Conservation (phyloP, 176 grass and related monocot species). For the bread wheat (Triticum aestivum) region DNA sequence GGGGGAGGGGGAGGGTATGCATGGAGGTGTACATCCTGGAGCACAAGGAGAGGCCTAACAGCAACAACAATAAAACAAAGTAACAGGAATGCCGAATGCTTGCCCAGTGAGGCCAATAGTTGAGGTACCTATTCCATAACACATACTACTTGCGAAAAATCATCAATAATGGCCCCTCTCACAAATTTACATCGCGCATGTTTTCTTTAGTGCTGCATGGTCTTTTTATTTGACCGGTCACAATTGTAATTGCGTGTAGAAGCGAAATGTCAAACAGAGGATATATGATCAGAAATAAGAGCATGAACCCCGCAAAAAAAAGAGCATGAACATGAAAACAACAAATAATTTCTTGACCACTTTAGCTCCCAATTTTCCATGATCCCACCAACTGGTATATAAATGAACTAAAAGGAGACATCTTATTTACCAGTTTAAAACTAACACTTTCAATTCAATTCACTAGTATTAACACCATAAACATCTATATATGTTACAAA, state of each 20-base stretch:
- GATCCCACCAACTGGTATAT: constrained; percentile 9
- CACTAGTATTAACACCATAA: neutral
- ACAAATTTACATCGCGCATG: no score
- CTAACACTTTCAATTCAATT: neutral
- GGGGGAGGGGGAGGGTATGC: no score
- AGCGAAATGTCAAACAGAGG: no score
- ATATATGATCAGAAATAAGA: neutral
- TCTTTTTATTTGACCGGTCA: no score
- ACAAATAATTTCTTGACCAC: neutral
- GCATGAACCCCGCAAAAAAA: neutral
- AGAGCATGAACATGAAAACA: neutral
- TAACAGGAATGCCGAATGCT: neutral
- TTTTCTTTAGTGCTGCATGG: no score
- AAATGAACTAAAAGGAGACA: neutral
- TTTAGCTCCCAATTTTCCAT: neutral
- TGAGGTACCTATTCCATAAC: no score
- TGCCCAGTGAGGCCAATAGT: no score
- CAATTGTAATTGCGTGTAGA: no score
- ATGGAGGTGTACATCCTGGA: no score
- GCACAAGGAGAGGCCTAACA: no score
- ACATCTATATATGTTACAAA: constrained; percentile 42
- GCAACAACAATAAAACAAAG: neutral
- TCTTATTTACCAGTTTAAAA: constrained; percentile 3
- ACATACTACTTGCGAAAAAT: no score
- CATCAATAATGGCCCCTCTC: no score